A percentile compares a stretch with the other conserved stretches of the same genome.
phyloP scores from a whole-genome alignment of 2,329 filamentous ascomycete genomes.

The Alternaria ethzedia region DNA sequence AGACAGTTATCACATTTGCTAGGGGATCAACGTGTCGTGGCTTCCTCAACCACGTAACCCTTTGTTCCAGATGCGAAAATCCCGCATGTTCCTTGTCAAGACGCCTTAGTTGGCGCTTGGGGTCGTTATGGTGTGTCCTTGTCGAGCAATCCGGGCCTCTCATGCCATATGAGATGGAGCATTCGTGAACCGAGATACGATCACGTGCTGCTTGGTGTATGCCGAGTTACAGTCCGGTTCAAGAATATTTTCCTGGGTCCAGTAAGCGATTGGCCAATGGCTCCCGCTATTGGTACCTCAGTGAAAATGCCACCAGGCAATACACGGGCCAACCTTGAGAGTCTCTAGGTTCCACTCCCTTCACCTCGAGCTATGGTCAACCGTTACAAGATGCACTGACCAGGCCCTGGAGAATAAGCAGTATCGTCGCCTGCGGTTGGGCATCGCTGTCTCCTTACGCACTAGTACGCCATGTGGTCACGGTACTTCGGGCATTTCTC shows the following conservation, averaged over 20 bases:
- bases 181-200: conserved; percentile 42
- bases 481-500: conserved; percentile 28
- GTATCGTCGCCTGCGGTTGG: conserved; percentile 28
- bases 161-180: conserved; percentile 42
- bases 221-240: conserved; percentile 42
- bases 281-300: conserved; percentile 22
- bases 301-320: conserved; percentile 29
- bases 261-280: conserved; percentile 41
- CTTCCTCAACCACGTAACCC: conserved; percentile 53
- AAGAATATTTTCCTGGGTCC: conserved; percentile 32
- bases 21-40: conserved; percentile 52
- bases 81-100: conserved; percentile 48
- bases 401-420: conserved; percentile 22
- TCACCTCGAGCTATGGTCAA: conserved; percentile 24
- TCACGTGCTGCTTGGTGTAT: conserved; percentile 48
- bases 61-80: conserved; percentile 45
- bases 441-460: conserved; percentile 18
- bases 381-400: conserved; percentile 35
- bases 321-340: conserved; percentile 27
- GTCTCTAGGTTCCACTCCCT: conserved; percentile 19
- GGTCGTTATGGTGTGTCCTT: conserved; percentile 24
- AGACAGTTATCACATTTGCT: conserved; percentile 52
- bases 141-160: conserved; percentile 43
- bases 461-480: conserved; percentile 19
- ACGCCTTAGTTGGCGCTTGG: conserved; percentile 41